A percentile compares a stretch with the other conserved stretches of the same genome.
Evolutionary conservation across 2,329 filamentous ascomycete genomes (phyloP).

Genomic region (Pseudocercospora vitis): DNA sequence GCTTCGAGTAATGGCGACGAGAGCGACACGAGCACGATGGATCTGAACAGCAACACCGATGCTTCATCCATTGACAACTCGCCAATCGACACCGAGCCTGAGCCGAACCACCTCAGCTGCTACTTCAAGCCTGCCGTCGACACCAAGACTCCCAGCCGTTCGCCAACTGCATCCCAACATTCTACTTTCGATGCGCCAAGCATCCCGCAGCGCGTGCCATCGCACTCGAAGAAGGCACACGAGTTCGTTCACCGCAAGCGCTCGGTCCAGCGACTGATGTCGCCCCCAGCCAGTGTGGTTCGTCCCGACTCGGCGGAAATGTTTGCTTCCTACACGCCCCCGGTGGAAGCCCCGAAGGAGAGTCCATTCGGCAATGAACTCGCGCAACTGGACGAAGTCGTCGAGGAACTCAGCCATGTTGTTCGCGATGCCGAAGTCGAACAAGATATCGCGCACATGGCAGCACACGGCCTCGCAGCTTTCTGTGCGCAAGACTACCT

Average conservation of each 20-base stretch:
- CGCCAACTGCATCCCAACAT: conserved; percentile 61
- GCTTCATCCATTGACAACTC: conserved; percentile 54
- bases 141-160: conserved; percentile 34
- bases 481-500: conserved; percentile 83
- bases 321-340: conserved; percentile 36
- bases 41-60: conserved; percentile 64
- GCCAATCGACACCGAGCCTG: conserved; percentile 48
- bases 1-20: conserved; percentile 63
- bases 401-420: conserved; percentile 72
- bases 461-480: conserved; percentile 67
- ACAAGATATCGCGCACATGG: conserved; percentile 71
- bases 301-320: conserved; percentile 53
- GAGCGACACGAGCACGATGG: conserved; percentile 62
- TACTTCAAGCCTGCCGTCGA: conserved; percentile 57
- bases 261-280: conserved; percentile 53
- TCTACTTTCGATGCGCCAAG: conserved; percentile 57
- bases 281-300: conserved; percentile 49
- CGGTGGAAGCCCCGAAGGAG: conserved; percentile 44
- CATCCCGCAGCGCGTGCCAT: conserved; percentile 76
- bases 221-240: conserved; percentile 85
- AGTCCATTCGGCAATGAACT: conserved; percentile 87
- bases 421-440: conserved; percentile 65
- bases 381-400: conserved; percentile 87
- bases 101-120: conserved; percentile 56
- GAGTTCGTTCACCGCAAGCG: conserved; percentile 71